A percentile compares a stretch with the other conserved stretches of the same genome.
These are phyloP conservation scores for Acanthamoeba healyi DNA, from an alignment of 208 protist genomes.

Conservation along the genomic window DNA sequence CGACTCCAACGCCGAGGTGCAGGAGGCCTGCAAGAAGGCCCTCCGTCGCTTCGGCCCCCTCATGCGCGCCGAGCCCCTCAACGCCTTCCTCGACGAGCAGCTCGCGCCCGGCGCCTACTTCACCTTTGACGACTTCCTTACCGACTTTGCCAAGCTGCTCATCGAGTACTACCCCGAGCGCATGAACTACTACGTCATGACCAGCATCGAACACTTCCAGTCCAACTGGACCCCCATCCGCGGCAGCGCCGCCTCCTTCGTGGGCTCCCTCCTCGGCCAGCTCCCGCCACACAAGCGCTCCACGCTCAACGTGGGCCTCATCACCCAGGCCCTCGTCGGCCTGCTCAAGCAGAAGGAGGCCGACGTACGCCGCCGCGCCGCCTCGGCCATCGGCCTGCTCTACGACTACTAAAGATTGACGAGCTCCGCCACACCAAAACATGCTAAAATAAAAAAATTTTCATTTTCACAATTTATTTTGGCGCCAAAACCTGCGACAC, in stretches of 20 bases:
- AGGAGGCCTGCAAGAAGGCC: conserved; percentile 67
- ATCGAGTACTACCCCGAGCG: conserved; percentile 79
- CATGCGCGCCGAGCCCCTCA: conserved; percentile 55
- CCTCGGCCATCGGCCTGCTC: conserved; percentile 79
- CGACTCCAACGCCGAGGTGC: conserved; percentile 71
- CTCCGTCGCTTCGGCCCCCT: conserved; percentile 69
- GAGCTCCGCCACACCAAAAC: too few species aligned
- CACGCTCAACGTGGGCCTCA: conserved; percentile 74
- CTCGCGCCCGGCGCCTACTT: conserved; percentile 45
- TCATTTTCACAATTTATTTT: too few species aligned
- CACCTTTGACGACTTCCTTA: conserved; percentile 79
- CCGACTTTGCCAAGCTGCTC: conserved; percentile 76
- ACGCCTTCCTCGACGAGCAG: conserved; percentile 49
- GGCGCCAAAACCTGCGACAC: too few species aligned
- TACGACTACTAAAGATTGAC: conserved; percentile 75
- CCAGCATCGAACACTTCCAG: conserved; percentile 77
- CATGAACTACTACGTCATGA: conserved; percentile 85
- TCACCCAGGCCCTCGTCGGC: conserved; percentile 76
- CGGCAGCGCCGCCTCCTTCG: conserved; percentile 75
- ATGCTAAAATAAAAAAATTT: too few species aligned
- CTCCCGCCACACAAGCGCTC: conserved; percentile 72
- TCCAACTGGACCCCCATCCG: conserved; percentile 68
- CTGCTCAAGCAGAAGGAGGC: conserved; percentile 78
- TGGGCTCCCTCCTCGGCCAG: conserved; percentile 81
- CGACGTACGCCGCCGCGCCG: conserved; percentile 74